A percentile compares a stretch with the other conserved stretches of the same genome.
These are phyloP conservation scores for Gyrodon lividus DNA, from an alignment of 768 basidiomycete genomes.

Conservation along the genomic window DNA sequence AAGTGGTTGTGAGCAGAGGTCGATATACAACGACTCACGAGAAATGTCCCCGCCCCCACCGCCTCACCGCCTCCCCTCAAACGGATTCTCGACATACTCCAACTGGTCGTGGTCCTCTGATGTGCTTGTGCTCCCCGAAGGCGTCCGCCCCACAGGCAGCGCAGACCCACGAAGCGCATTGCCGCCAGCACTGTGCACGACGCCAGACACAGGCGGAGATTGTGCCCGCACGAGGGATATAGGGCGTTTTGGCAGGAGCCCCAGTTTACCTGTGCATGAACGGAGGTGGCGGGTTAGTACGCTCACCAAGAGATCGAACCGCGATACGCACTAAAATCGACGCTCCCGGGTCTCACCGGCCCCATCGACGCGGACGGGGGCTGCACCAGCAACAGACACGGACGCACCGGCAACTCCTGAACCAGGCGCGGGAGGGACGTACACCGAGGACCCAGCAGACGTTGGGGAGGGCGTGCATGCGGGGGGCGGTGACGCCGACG, in stretches of 20 bases:
- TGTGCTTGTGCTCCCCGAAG: slow-evolving; percentile 16
- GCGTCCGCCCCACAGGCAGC: slow-evolving; percentile 6
- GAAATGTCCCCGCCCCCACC: neutral
- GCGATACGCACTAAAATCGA: slow-evolving; percentile 34
- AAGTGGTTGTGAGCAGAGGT: too few species aligned
- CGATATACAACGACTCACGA: too few species aligned
- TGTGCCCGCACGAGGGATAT: slow-evolving; percentile 50
- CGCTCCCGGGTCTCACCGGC: slow-evolving; percentile 16
- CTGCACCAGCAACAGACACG: too few species aligned
- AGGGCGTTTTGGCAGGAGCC: slow-evolving; percentile 71
- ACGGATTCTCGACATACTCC: slow-evolving; percentile 75
- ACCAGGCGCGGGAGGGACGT: neutral
- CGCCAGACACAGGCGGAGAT: slow-evolving; percentile 25
- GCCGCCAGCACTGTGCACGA: neutral
- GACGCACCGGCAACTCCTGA: too few species aligned
- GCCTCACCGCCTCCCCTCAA: slow-evolving; percentile 51
- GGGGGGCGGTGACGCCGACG: neutral
- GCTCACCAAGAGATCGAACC: neutral
- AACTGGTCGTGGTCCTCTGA: slow-evolving; percentile 52
- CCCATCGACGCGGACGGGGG: too few species aligned
- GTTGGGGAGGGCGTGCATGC: slow-evolving; percentile 13
- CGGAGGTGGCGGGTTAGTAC: neutral
- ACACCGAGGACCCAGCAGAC: neutral
- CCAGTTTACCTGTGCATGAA: slow-evolving; percentile 64
- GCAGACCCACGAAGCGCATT: neutral